Evolutionary conservation across 345 rosid species (phyloP).

Genomic region (Salix caprea): DNA sequence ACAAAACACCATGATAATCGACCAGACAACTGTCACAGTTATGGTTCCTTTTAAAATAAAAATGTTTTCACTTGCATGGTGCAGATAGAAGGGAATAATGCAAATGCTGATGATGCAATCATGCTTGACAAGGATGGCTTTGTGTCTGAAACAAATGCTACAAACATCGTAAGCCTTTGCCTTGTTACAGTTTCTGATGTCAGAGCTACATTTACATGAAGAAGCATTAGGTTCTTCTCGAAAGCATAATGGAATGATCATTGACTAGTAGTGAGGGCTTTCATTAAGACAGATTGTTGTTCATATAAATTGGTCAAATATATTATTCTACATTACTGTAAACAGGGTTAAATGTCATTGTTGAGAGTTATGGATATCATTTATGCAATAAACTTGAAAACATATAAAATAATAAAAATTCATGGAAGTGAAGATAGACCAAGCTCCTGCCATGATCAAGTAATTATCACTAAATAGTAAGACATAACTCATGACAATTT

Average conservation of each 20-base stretch:
- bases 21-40: background rate
- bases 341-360: background rate
- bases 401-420: no score
- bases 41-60: background rate
- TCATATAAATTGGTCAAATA: background rate
- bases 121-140: slow-evolving; percentile 94
- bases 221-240: background rate
- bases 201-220: background rate
- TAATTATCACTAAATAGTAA: background rate
- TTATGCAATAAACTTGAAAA: background rate
- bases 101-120: slow-evolving; percentile 63
- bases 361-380: background rate
- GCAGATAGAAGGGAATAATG: slow-evolving; percentile 87
- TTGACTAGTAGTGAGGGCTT: background rate
- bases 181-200: background rate
- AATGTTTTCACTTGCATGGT: slow-evolving; percentile 12
- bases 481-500: background rate
- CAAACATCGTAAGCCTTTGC: slow-evolving; percentile 66
- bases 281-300: background rate
- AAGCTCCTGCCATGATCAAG: no score
- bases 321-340: background rate
- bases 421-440: no score
- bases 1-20: no score
- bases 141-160: slow-evolving; percentile 92
- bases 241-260: background rate